These are phyloP conservation scores for Olyra latifolia DNA, from an alignment of 176 grass and related monocot genomes.

Conservation along the genomic window DNA sequence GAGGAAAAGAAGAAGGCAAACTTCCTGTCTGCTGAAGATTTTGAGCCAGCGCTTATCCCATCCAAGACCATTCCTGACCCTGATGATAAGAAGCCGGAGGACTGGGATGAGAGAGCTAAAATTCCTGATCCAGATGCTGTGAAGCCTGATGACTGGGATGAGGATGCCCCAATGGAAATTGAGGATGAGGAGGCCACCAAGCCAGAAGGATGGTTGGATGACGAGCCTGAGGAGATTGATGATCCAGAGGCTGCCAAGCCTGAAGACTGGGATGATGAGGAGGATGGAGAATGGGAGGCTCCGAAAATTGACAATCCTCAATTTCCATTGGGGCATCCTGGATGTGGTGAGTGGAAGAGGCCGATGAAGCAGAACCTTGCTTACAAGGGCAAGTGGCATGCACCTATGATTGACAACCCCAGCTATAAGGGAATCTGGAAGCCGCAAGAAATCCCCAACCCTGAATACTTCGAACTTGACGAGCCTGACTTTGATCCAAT, in stretches of 20 bases:
- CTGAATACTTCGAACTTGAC: conserved; percentile 90
- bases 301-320: conserved; percentile 93
- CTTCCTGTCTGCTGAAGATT: conserved; percentile 80
- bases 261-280: conserved; percentile 98
- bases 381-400: conserved; percentile 98
- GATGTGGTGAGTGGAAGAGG: conserved; percentile 96
- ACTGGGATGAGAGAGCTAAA: conserved; percentile 94
- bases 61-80: conserved; percentile 92
- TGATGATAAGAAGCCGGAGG: conserved; percentile 98
- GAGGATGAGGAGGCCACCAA: conserved; percentile 83
- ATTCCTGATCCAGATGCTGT: conserved; percentile 76
- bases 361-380: conserved; percentile 89
- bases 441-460: conserved; percentile 91
- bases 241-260: conserved; percentile 87
- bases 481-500: conserved; percentile 80
- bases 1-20: conserved; percentile 88
- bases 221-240: conserved; percentile 92
- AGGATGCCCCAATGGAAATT: conserved; percentile 91
- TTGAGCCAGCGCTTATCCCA: conserved; percentile 87
- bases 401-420: conserved; percentile 88
- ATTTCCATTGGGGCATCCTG: conserved; percentile 76
- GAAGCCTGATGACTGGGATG: conserved; percentile 98
- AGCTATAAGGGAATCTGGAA: conserved; percentile 99
- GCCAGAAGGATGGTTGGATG: conserved; percentile 95
- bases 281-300: conserved; percentile 96